These are phyloP conservation scores for Paecilomyces formosus DNA, from an alignment of 2,329 filamentous ascomycete species.

Conservation along the genomic window DNA sequence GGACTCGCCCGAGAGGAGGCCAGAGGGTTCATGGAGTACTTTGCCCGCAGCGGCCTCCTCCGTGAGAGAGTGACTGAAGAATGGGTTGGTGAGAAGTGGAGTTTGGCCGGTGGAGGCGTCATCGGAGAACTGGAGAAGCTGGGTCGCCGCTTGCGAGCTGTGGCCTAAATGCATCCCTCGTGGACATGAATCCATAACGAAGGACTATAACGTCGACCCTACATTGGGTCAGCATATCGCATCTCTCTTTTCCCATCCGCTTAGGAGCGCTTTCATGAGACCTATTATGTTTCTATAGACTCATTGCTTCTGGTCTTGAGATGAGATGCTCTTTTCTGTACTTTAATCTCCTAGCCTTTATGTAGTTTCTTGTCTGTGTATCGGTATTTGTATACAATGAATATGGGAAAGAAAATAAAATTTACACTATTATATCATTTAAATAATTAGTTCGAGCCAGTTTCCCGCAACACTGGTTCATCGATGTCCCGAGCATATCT, in stretches of 20 bases:
- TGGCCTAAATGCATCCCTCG: constrained; percentile 7
- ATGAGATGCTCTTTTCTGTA: background rate
- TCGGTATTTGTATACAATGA: background rate
- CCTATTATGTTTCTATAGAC: background rate
- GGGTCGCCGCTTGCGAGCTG: constrained; percentile 38
- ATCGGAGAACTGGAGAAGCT: constrained; percentile 79
- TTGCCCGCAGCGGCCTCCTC: constrained; percentile 76
- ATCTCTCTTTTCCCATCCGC: background rate
- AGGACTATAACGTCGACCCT: background rate
- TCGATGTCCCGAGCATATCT: background rate
- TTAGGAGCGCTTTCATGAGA: background rate
- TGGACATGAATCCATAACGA: background rate
- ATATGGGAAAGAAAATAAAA: background rate
- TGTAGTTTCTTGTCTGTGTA: background rate
- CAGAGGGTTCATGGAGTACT: constrained; percentile 82
- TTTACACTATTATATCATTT: background rate
- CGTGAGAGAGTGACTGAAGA: constrained; percentile 62
- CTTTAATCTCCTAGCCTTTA: background rate
- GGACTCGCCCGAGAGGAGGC: constrained; percentile 70
- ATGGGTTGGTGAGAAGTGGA: constrained; percentile 75
- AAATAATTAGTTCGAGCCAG: background rate
- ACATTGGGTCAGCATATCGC: background rate
- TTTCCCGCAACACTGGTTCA: background rate
- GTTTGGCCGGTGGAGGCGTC: constrained; percentile 69
- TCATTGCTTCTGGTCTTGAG: background rate